Base-by-base conservation (phyloP, 1,139 yeast genomes). In the Pneumocystis canis region DNA sequence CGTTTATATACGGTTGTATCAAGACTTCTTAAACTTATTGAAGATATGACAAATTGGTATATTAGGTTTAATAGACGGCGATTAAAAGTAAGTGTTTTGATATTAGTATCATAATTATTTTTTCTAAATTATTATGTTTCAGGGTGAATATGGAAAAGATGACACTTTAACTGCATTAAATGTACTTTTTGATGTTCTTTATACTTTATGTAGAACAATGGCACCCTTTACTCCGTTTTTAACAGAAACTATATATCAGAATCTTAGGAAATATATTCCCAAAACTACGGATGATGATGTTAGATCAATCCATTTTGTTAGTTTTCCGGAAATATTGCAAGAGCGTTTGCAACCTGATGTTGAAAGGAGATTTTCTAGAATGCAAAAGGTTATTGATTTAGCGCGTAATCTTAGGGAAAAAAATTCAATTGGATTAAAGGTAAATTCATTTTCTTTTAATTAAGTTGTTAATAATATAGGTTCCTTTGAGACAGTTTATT, bases 221-320 rank as follows among this genome's bases (percentile, higher is more conserved):
- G 97, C 98, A 65, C 98, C 99, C 68, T 94, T 94, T 78, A 89
- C 97, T 63, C 99, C 99, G 67, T 94, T 85, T 80, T 80, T 94
- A 74, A 80, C 97, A 62, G 99, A 94, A 73, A 83, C 84, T 71
- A 87, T 94, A 70, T 94, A 89, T 77, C 85, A 84, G 73, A 84
- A 82, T 75, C 77, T 94, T 75, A 82, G 79, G 73, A 79, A 78
- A 57, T 83, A 78, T 71, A 84, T 89, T 74, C 74, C 81, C 30
- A 78, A 75, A 41, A 82, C 80, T 61, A 59, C 63, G 18, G 80
- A 84, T 70, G 77, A 75, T 59, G 96, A 89, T 71, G 73, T 76
- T 63, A 83, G 92, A 75, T 89, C 96, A 47, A 95, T 94, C 60
- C 99, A 94, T 77, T 94, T 89, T 84, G 80, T 92, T 74, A 76